Conservation (phyloP, 352 stramenopile species). For the Plasmopara muralis region DNA sequence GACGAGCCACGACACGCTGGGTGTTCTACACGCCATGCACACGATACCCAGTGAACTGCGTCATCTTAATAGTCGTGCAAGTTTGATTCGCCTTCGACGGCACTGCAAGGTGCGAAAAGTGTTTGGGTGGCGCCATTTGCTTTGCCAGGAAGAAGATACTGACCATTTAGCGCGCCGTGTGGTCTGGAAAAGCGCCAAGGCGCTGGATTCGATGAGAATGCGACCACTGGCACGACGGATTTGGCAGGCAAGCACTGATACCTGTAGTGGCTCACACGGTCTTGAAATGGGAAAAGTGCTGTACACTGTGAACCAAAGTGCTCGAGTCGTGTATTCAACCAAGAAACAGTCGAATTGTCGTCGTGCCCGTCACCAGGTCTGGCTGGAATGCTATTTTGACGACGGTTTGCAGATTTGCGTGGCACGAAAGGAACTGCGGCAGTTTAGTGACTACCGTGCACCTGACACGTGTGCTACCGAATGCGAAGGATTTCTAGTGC, state of each 20-base stretch:
- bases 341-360: constrained; percentile 15
- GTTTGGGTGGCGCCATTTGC: constrained; percentile 36
- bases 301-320: constrained; percentile 25
- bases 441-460: constrained; percentile 26
- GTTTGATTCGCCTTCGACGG: constrained; percentile 10
- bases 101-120: constrained; percentile 20
- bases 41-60: constrained; percentile 32
- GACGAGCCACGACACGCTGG: constrained; percentile 30
- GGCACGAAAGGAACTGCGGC: constrained; percentile 34
- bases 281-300: constrained; percentile 14
- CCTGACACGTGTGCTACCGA: constrained; percentile 24
- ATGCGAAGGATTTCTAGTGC: constrained; percentile 34
- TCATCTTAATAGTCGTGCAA: constrained; percentile 27
- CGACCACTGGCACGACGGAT: constrained; percentile 30
- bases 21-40: constrained; percentile 30
- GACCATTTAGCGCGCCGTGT: constrained; percentile 16
- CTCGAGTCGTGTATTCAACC: constrained; percentile 28
- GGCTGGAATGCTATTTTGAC: constrained; percentile 41
- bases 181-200: constrained; percentile 43
- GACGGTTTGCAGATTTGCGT: constrained; percentile 35
- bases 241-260: constrained; percentile 22
- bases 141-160: constrained; percentile 30
- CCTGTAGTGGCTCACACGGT: constrained; percentile 3
- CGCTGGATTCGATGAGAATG: constrained; percentile 27
- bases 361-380: constrained; percentile 23